A percentile compares a stretch with the other conserved stretches of the same genome.
phyloP scores from a whole-genome alignment of 257 asterid genomes.

The Orobanche coerulescens region DNA sequence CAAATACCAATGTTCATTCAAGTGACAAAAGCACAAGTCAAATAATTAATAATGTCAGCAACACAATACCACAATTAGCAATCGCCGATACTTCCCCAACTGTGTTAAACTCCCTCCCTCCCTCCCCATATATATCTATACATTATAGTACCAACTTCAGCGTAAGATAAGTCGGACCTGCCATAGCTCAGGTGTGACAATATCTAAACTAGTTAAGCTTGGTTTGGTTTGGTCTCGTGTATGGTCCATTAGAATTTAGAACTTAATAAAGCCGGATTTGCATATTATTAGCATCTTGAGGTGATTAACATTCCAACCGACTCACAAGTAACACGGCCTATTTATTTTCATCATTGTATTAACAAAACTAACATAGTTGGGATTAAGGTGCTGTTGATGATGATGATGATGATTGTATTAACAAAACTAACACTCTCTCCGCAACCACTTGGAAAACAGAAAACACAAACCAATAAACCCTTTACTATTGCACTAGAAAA shows the following conservation, averaged over 20 bases:
- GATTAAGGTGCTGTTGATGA: too few species aligned
- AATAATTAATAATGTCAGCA: too few species aligned
- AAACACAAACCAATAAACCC: not conserved
- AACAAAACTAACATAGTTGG: too few species aligned
- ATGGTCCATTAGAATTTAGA: not conserved
- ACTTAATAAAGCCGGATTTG: not conserved
- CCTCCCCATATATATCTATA: too few species aligned
- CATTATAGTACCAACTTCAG: not conserved
- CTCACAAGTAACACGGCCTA: not conserved
- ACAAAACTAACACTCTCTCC: not conserved
- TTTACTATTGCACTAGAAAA: not conserved
- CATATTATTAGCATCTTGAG: not conserved
- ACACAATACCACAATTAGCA: too few species aligned
- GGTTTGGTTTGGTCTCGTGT: not conserved
- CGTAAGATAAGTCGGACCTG: not conserved
- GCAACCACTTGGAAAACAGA: not conserved
- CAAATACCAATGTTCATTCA: too few species aligned
- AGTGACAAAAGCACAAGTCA: too few species aligned
- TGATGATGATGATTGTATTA: too few species aligned
- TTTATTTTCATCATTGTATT: not conserved
- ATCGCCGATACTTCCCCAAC: too few species aligned
- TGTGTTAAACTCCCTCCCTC: too few species aligned
- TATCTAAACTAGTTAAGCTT: not conserved
- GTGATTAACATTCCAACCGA: not conserved
- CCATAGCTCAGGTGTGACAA: not conserved